Percentiles rank a stretch among this genome's conserved stretches.
phyloP scores from a whole-genome alignment of 148 eudicot genomes.

The Persicaria maculosa region DNA sequence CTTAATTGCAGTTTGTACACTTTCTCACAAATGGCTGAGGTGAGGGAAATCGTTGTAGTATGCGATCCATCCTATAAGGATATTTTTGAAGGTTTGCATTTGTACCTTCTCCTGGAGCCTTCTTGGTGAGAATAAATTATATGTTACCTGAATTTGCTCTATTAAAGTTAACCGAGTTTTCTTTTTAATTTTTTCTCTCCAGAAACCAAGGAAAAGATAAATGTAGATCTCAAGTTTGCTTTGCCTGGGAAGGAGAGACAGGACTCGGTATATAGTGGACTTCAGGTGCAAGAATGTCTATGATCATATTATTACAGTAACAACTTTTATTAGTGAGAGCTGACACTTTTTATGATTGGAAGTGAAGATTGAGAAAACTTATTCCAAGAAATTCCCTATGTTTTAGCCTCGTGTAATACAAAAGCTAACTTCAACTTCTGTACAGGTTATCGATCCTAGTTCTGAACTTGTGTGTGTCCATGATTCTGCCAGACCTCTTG shows the following conservation, averaged over 20 bases:
- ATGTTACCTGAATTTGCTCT: background rate
- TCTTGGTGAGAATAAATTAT: slow-evolving; percentile 3
- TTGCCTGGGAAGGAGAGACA: slow-evolving; percentile 98
- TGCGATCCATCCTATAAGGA: slow-evolving; percentile 95
- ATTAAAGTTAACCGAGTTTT: slow-evolving; percentile 2
- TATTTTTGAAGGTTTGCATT: slow-evolving; percentile 77
- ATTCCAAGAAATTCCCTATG: background rate
- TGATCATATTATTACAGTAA: background rate
- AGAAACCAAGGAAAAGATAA: slow-evolving; percentile 56
- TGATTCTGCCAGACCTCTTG: slow-evolving; percentile 97
- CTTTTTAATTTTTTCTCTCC: slow-evolving; percentile 15
- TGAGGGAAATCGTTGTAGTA: slow-evolving; percentile 87
- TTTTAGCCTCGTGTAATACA: background rate
- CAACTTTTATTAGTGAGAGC: background rate
- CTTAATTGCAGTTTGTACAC: slow-evolving; percentile 54
- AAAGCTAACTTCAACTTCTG: slow-evolving; percentile 1
- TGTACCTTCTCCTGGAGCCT: background rate
- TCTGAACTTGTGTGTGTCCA: slow-evolving; percentile 87
- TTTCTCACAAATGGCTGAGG: slow-evolving; percentile 67
- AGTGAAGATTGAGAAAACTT: background rate
- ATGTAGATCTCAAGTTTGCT: slow-evolving; percentile 73
- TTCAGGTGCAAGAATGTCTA: slow-evolving; percentile 43
- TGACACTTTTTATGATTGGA: background rate
- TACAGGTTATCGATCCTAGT: slow-evolving; percentile 59
- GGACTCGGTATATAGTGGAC: slow-evolving; percentile 83